These are phyloP conservation scores for Fusarium sp. DNA, from an alignment of 2,329 filamentous ascomycete species.

Conservation along the genomic window DNA sequence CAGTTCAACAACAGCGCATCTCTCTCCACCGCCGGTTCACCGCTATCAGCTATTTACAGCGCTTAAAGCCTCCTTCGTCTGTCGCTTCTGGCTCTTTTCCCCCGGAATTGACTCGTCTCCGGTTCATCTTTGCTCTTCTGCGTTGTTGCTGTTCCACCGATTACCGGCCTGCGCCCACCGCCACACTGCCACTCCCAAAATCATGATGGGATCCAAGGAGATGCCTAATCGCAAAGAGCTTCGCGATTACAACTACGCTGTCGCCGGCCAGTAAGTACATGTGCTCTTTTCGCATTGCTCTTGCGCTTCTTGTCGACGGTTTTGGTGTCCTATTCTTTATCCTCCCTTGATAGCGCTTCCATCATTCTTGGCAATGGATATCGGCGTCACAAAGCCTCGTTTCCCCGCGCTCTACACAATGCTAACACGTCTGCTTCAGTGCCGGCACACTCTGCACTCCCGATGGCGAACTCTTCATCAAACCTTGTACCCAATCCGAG, in stretches of 20 bases:
- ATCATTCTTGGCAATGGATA: constrained; percentile 11
- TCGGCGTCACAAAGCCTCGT: constrained; percentile 29
- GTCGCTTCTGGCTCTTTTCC: constrained; percentile 28
- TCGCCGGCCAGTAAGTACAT: constrained; percentile 82
- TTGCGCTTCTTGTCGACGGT: constrained; percentile 5
- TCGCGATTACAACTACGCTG: constrained; percentile 77
- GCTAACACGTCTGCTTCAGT: constrained; percentile 60
- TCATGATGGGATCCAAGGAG: constrained; percentile 47
- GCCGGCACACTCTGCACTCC: constrained; percentile 89
- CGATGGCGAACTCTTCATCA: constrained; percentile 88
- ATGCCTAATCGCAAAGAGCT: constrained; percentile 71
- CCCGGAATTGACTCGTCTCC: constrained; percentile 5
- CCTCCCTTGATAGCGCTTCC: constrained; percentile 8
- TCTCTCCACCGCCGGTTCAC: constrained; percentile 20
- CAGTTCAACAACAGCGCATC: constrained; percentile 31
- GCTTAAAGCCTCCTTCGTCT: constrained; percentile 26
- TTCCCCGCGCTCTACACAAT: constrained; percentile 12
- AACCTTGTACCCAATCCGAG: constrained; percentile 88
- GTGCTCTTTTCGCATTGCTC: constrained; percentile 20
- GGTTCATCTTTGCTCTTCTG: constrained; percentile 12
- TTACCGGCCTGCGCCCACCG: constrained; percentile 25
- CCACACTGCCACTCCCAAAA: constrained; percentile 33
- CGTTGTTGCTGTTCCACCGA: constrained; percentile 23
- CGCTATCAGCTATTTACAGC: constrained; percentile 13
- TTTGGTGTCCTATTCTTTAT: not conserved